Conservation (phyloP, 2,329 filamentous ascomycete species). For the Neonectria magnoliae region DNA sequence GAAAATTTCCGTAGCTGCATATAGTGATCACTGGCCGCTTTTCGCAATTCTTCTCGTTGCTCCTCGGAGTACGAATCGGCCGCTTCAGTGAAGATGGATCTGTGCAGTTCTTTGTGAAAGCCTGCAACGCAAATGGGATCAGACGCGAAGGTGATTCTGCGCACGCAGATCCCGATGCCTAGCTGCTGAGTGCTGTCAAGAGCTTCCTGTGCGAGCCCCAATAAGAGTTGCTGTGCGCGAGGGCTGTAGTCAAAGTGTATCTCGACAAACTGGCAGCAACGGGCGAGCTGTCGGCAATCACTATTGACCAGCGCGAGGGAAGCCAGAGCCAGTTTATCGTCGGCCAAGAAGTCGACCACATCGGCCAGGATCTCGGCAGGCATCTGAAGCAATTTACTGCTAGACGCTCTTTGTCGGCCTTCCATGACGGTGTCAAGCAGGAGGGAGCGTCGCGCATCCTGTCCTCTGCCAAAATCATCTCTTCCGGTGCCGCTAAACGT, state of each 20-base stretch:
- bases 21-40: neutral
- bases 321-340: slow-evolving; percentile 23
- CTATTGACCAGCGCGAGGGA: slow-evolving; percentile 32
- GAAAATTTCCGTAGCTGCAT: neutral
- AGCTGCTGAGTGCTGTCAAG: too few species aligned
- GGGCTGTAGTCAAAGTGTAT: slow-evolving; percentile 26
- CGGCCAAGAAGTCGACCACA: slow-evolving; percentile 17
- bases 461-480: neutral
- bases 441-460: slow-evolving; percentile 9
- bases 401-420: neutral
- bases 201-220: too few species aligned
- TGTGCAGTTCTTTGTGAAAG: too few species aligned
- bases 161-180: too few species aligned
- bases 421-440: slow-evolving; percentile 17
- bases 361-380: slow-evolving; percentile 25
- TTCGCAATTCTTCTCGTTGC: too few species aligned
- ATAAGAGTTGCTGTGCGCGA: too few species aligned
- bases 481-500: neutral
- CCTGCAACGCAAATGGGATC: too few species aligned
- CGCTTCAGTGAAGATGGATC: too few species aligned
- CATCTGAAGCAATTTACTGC: slow-evolving; percentile 12
- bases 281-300: slow-evolving; percentile 27
- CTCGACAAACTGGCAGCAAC: slow-evolving; percentile 25
- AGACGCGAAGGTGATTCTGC: too few species aligned
- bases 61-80: too few species aligned